A percentile compares a stretch with the other conserved stretches of the same genome.
Evolutionary conservation across 2,329 filamentous ascomycete genomes (phyloP).

Genomic region (Fusarium sp.): DNA sequence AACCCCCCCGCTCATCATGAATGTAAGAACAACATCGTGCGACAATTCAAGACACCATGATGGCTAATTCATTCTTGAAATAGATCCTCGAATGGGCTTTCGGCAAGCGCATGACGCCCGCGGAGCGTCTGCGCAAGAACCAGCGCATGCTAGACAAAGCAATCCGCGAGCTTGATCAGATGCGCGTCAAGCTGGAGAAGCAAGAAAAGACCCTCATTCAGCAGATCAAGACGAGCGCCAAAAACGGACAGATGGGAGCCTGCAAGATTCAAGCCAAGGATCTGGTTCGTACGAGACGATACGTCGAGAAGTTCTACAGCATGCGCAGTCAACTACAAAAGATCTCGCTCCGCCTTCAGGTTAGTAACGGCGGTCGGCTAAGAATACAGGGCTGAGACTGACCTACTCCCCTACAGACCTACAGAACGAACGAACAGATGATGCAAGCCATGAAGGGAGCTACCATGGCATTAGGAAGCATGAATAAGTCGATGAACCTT

Average conservation of each 20-base stretch:
- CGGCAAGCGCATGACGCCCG: slow-evolving; percentile 98
- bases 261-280: slow-evolving; percentile 99
- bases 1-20: slow-evolving; percentile 47
- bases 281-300: slow-evolving; percentile 90
- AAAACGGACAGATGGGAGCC: slow-evolving; percentile 98
- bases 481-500: slow-evolving; percentile 98
- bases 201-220: slow-evolving; percentile 97
- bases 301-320: slow-evolving; percentile 98
- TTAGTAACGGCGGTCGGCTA: slow-evolving; percentile 55
- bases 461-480: slow-evolving; percentile 91
- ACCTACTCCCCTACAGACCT: slow-evolving; percentile 73
- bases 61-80: slow-evolving; percentile 37
- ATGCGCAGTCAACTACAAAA: slow-evolving; percentile 98
- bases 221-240: slow-evolving; percentile 98
- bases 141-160: slow-evolving; percentile 98
- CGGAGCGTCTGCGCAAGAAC: slow-evolving; percentile 91
- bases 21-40: slow-evolving; percentile 48
- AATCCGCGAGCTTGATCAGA: slow-evolving; percentile 94
- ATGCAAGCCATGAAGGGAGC: slow-evolving; percentile 99
- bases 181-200: slow-evolving; percentile 95
- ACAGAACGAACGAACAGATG: slow-evolving; percentile 99
- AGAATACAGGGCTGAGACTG: slow-evolving; percentile 17
- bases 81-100: slow-evolving; percentile 99
- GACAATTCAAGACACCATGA: slow-evolving; percentile 32
- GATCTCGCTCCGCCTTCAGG: slow-evolving; percentile 94